Evolutionary conservation across 768 basidiomycete genomes (phyloP).

Genomic region (Suillus cothurnatus): DNA sequence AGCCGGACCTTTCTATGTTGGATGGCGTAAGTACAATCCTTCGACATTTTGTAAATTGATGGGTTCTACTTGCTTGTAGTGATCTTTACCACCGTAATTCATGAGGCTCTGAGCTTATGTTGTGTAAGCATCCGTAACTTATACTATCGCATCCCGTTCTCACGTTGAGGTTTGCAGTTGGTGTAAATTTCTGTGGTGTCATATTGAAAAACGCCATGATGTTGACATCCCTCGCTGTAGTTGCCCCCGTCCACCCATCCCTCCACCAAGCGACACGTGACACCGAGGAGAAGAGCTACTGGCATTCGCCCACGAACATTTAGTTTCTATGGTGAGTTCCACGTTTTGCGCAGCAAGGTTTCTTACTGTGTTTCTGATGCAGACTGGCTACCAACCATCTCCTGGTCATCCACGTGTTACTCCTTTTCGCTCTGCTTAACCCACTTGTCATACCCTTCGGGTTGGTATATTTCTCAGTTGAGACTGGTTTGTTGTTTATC

Average conservation of each 20-base stretch:
- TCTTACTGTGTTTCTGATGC: background rate
- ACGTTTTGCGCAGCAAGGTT: background rate
- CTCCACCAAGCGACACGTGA: slow-evolving; percentile 58
- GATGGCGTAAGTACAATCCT: slow-evolving; percentile 65
- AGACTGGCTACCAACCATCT: slow-evolving; percentile 84
- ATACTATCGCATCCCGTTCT: slow-evolving; percentile 3
- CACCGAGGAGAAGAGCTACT: slow-evolving; percentile 68
- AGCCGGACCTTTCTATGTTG: slow-evolving; percentile 87
- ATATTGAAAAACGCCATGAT: background rate
- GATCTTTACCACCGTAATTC: slow-evolving; percentile 75
- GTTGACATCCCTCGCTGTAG: slow-evolving; percentile 34
- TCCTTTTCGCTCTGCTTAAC: slow-evolving; percentile 76
- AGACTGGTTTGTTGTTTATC: slow-evolving; percentile 46
- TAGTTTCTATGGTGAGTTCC: slow-evolving; percentile 70
- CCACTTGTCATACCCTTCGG: slow-evolving; percentile 80
- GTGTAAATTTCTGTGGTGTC: slow-evolving; percentile 42
- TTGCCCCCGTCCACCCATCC: slow-evolving; percentile 73
- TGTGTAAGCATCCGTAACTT: slow-evolving; percentile 50
- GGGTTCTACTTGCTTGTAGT: slow-evolving; percentile 40
- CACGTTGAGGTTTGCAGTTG: slow-evolving; percentile 43
- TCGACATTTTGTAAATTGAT: background rate
- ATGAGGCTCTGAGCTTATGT: slow-evolving; percentile 67
- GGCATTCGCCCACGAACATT: slow-evolving; percentile 77
- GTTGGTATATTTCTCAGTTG: slow-evolving; percentile 69
- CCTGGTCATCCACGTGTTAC: slow-evolving; percentile 66